A percentile compares a stretch with the other conserved stretches of the same genome.
Conservation (phyloP, 2,329 filamentous ascomycete species). For the Acrocalymma vagum region DNA sequence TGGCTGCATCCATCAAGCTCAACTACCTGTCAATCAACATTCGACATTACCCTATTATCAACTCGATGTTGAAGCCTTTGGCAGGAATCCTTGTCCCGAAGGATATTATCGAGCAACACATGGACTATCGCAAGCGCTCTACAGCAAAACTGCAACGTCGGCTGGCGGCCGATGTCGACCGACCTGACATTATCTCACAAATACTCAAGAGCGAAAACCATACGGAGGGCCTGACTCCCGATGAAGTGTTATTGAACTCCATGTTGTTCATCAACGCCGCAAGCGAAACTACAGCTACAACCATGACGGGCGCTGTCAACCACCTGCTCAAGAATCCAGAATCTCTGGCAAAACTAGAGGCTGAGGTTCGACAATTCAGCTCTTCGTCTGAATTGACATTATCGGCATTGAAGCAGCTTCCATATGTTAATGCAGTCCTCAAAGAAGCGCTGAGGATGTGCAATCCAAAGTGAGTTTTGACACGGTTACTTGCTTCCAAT, state of each 20-base stretch:
- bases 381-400: constrained; percentile 3
- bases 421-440: constrained; percentile 22
- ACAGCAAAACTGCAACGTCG: constrained; percentile 11
- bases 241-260: constrained; percentile 10
- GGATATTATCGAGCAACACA: constrained; percentile 13
- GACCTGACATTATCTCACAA: constrained; percentile 12
- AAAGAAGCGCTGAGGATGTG: constrained; percentile 20
- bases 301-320: constrained; percentile 39
- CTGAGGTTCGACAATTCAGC: constrained; percentile 13
- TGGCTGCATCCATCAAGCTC: constrained; percentile 17
- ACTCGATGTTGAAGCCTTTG: constrained; percentile 10
- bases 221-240: constrained; percentile 11
- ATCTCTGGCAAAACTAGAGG: not conserved
- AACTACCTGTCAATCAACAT: constrained; percentile 14
- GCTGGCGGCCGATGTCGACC: constrained; percentile 4
- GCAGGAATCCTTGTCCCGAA: constrained; percentile 10
- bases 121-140: constrained; percentile 8
- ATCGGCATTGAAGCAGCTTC: constrained; percentile 6
- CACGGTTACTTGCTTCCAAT: not conserved
- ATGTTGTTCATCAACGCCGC: constrained; percentile 46
- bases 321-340: constrained; percentile 17
- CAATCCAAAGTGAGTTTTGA: constrained; percentile 15
- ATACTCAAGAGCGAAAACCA: constrained; percentile 8
- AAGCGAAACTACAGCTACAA: constrained; percentile 49
- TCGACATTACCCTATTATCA: constrained; percentile 12